A percentile compares a stretch with the other conserved stretches of the same genome.
Evolutionary conservation across 1,284 basidiomycete species (phyloP).

Genomic region (Fomitopsis betulina): DNA sequence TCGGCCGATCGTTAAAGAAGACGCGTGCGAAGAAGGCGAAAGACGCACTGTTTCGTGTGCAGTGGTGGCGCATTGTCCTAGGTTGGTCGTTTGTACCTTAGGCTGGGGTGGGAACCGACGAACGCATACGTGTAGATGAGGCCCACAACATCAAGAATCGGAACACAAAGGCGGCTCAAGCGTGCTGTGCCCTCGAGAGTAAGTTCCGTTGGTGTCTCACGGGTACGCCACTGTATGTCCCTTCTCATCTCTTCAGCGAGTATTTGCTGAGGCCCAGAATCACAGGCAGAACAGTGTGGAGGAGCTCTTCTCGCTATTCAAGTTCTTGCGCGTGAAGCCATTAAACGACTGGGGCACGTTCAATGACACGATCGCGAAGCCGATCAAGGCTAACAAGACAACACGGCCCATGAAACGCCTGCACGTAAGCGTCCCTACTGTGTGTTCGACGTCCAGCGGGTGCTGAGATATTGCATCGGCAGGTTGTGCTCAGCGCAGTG

Average conservation of each 20-base stretch:
- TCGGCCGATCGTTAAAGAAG: slow-evolving; percentile 34
- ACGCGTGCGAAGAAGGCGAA: slow-evolving; percentile 40
- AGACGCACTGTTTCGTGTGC: slow-evolving; percentile 72
- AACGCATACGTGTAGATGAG: slow-evolving; percentile 59
- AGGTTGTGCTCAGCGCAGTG: slow-evolving; percentile 80
- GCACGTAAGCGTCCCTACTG: slow-evolving; percentile 43
- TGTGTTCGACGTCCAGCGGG: neutral
- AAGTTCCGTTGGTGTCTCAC: slow-evolving; percentile 90
- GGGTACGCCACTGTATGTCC: slow-evolving; percentile 79
- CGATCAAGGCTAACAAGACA: slow-evolving; percentile 70
- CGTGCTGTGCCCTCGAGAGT: slow-evolving; percentile 74
- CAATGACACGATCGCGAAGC: slow-evolving; percentile 74
- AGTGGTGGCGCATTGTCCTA: slow-evolving; percentile 85
- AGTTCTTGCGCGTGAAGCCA: slow-evolving; percentile 84
- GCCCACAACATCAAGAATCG: slow-evolving; percentile 98
- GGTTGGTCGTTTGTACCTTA: slow-evolving; percentile 40
- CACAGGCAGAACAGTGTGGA: slow-evolving; percentile 70
- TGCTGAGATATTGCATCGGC: neutral
- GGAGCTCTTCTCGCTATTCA: slow-evolving; percentile 87
- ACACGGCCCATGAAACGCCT: slow-evolving; percentile 79
- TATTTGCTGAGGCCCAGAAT: too few species aligned
- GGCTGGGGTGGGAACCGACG: neutral
- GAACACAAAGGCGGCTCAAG: slow-evolving; percentile 77
- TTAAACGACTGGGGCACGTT: slow-evolving; percentile 81
- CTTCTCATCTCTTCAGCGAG: neutral